These are phyloP conservation scores for Nakazawaea molendinolei DNA, from an alignment of 805 yeast species.

Conservation along the genomic window DNA sequence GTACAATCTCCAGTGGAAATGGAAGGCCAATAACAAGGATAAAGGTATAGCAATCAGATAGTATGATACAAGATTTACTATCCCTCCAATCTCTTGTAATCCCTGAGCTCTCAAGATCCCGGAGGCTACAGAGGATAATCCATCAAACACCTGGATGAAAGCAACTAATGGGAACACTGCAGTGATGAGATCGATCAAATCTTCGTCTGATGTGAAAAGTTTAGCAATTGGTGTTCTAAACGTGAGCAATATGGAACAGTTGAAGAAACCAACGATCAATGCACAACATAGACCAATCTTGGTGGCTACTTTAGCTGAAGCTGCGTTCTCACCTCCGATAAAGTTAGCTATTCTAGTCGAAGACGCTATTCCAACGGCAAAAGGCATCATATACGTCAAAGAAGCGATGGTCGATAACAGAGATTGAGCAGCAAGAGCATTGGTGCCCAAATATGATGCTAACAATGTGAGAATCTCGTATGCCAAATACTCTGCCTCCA, in stretches of 20 bases:
- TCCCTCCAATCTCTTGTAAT: constrained; percentile 65
- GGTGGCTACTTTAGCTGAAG: constrained; percentile 34
- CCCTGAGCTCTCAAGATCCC: constrained; percentile 77
- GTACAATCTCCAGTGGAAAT: constrained; percentile 36
- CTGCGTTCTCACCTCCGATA: constrained; percentile 36
- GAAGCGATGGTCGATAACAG: constrained; percentile 47
- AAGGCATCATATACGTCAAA: constrained; percentile 47
- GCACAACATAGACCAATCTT: constrained; percentile 33
- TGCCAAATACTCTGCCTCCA: constrained; percentile 50
- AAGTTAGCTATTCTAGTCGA: constrained; percentile 51
- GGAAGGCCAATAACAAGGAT: constrained; percentile 52
- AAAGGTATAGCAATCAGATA: constrained; percentile 66
- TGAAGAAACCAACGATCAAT: constrained; percentile 26
- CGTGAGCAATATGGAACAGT: constrained; percentile 38
- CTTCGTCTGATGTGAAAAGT: constrained; percentile 56
- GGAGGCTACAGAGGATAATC: constrained; percentile 62
- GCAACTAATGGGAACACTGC: constrained; percentile 59
- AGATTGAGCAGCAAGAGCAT: constrained; percentile 49
- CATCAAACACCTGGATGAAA: constrained; percentile 60
- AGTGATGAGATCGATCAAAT: constrained; percentile 46
- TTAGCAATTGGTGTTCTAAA: constrained; percentile 44
- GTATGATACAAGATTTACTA: constrained; percentile 62
- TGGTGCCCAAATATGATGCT: constrained; percentile 46
- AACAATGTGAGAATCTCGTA: constrained; percentile 50
- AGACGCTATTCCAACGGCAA: constrained; percentile 49